Conservation (phyloP, 2,329 filamentous ascomycete species). For the Pezicula radicicola region DNA sequence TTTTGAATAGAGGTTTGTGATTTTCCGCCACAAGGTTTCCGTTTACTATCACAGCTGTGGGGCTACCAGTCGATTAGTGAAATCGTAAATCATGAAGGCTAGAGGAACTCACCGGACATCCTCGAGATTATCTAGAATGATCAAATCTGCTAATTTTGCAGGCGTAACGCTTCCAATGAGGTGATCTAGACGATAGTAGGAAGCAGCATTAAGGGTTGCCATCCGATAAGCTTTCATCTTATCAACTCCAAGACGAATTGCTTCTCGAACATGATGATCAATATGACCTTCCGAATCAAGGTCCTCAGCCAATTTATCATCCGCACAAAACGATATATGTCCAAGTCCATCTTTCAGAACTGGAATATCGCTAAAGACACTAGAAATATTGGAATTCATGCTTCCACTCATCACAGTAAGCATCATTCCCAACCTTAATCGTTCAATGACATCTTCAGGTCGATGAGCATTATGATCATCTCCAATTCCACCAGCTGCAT, state of each 20-base stretch:
- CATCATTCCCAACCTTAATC: constrained; percentile 21
- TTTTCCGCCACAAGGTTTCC: constrained; percentile 16
- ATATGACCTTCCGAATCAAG: constrained; percentile 17
- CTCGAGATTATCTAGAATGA: constrained; percentile 14
- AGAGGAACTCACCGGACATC: constrained; percentile 7
- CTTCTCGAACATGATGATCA: constrained; percentile 16
- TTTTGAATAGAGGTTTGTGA: constrained; percentile 16
- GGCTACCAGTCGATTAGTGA: constrained; percentile 5
- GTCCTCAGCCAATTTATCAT: constrained; percentile 20
- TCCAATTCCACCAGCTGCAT: constrained; percentile 20
- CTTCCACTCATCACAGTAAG: constrained; percentile 20
- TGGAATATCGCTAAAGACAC: constrained; percentile 14
- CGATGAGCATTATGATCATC: constrained; percentile 21
- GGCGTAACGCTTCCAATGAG: constrained; percentile 19
- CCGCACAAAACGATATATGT: constrained; percentile 19
- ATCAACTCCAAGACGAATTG: constrained; percentile 14
- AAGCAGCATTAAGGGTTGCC: constrained; percentile 18
- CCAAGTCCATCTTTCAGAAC: constrained; percentile 13
- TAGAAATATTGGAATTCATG: constrained; percentile 22
- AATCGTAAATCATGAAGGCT: too few species aligned
- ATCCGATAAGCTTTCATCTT: constrained; percentile 15
- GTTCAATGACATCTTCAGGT: constrained; percentile 17
- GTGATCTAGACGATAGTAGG: constrained; percentile 19
- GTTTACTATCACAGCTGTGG: constrained; percentile 17
- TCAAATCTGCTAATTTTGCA: constrained; percentile 16